Conservation (phyloP, 1,284 basidiomycete species). For the Gastroboletus turbinatus region DNA sequence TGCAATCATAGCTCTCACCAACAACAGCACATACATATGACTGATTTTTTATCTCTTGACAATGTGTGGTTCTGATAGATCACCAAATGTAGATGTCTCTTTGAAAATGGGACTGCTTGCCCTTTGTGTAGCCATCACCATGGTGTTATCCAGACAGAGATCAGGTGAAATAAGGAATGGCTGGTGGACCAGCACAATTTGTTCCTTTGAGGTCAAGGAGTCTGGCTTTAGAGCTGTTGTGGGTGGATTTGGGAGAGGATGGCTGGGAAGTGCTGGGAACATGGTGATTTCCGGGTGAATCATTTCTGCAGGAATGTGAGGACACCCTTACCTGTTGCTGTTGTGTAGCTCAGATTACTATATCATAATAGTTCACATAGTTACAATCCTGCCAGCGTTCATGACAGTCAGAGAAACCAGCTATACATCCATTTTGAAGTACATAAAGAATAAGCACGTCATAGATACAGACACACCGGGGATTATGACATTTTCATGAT, state of each 20-base stretch:
- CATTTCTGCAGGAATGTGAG: background rate
- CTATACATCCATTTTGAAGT: background rate
- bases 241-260: slow-evolving; percentile 74
- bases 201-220: slow-evolving; percentile 87
- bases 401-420: background rate
- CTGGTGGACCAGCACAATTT: slow-evolving; percentile 85
- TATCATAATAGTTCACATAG: background rate
- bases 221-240: slow-evolving; percentile 83
- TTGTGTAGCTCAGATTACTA: background rate
- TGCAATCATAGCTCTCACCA: slow-evolving; percentile 98
- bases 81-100: slow-evolving; percentile 59
- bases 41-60: background rate
- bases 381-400: background rate
- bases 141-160: slow-evolving; percentile 86
- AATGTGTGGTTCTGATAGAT: background rate
- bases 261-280: slow-evolving; percentile 49
- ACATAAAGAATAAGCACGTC: background rate
- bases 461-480: background rate
- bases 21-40: slow-evolving; percentile 56
- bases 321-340: background rate
- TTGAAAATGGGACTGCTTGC: slow-evolving; percentile 86
- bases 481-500: too few species aligned
- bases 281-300: slow-evolving; percentile 2
- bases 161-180: slow-evolving; percentile 80
- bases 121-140: slow-evolving; percentile 85